phyloP scores from a whole-genome alignment of 129 eudicot genomes.

The Tanacetum coccineum region DNA sequence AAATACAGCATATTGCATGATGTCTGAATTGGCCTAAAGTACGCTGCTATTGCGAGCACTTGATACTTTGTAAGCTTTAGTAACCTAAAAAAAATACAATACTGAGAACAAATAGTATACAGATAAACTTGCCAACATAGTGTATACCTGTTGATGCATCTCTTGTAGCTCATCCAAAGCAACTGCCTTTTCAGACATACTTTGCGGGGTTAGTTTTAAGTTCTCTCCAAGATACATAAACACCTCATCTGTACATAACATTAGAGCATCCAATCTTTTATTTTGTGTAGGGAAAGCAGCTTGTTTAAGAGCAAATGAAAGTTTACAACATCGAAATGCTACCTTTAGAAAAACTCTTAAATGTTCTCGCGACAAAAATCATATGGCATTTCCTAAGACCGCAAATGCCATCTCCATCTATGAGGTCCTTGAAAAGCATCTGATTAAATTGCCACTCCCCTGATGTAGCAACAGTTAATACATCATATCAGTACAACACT shows the following conservation, averaged over 20 bases:
- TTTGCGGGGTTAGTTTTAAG: too few relatives aligned
- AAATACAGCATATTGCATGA: not conserved
- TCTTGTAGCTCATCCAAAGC: too few relatives aligned
- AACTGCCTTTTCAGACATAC: too few relatives aligned
- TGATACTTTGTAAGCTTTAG: not conserved
- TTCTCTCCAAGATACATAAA: too few relatives aligned
- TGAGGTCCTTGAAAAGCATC: not conserved
- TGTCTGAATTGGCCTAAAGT: not conserved
- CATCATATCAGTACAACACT: not conserved
- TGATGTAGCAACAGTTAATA: not conserved
- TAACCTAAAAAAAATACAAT: not conserved
- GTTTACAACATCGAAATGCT: too few relatives aligned
- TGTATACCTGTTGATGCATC: slow-evolving; percentile 34
- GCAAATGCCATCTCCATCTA: not conserved
- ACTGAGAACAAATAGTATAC: not conserved
- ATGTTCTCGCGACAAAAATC: too few relatives aligned
- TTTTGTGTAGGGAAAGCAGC: too few relatives aligned
- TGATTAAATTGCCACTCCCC: slow-evolving; percentile 8
- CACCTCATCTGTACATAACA: too few relatives aligned
- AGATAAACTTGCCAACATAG: not conserved
- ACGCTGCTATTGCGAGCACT: not conserved
- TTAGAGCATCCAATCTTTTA: too few relatives aligned
- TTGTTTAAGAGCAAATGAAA: too few relatives aligned
- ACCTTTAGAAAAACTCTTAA: too few relatives aligned
- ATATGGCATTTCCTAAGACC: too few relatives aligned